Conservation (phyloP, 2,329 filamentous ascomycete genomes). For the Herpotrichia juniperi region DNA sequence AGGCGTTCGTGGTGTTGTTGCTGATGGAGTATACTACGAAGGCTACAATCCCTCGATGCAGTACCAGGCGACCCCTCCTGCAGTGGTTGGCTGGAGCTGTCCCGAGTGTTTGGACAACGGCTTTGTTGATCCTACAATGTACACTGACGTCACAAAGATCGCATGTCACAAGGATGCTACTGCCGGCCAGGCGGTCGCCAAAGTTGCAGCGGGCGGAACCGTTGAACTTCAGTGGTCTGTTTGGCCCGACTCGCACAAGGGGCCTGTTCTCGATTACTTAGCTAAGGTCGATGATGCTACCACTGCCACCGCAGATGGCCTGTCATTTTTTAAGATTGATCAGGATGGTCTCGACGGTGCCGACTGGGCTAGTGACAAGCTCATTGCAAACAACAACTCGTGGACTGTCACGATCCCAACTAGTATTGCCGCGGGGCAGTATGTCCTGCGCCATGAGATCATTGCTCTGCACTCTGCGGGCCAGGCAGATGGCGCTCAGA, state of each 20-base stretch:
- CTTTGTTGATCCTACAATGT: conserved; percentile 37
- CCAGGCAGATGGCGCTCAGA: conserved; percentile 55
- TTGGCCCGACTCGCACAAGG: conserved; percentile 69
- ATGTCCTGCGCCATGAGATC: conserved; percentile 61
- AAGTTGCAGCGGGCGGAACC: conserved; percentile 40
- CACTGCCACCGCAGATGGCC: conserved; percentile 12
- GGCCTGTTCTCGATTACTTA: conserved; percentile 43
- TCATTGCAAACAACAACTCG: conserved; percentile 54
- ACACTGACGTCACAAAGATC: conserved; percentile 30
- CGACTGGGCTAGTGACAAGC: conserved; percentile 42
- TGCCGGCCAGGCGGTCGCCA: conserved; percentile 37
- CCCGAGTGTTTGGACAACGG: conserved; percentile 45
- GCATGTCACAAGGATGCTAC: conserved; percentile 44
- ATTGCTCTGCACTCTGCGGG: conserved; percentile 55
- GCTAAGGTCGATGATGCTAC: conserved; percentile 29
- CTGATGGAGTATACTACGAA: conserved; percentile 32
- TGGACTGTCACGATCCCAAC: conserved; percentile 53
- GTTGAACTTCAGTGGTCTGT: conserved; percentile 35
- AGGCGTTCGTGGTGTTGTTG: conserved; percentile 35
- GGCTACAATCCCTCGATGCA: conserved; percentile 39
- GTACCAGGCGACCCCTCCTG: conserved; percentile 36
- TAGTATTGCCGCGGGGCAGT: conserved; percentile 53
- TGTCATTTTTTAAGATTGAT: conserved; percentile 43
- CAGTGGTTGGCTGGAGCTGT: conserved; percentile 48
- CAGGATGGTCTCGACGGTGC: conserved; percentile 32